Conservation (phyloP, 1,284 basidiomycete species). For the Ustilago xerochloae region DNA sequence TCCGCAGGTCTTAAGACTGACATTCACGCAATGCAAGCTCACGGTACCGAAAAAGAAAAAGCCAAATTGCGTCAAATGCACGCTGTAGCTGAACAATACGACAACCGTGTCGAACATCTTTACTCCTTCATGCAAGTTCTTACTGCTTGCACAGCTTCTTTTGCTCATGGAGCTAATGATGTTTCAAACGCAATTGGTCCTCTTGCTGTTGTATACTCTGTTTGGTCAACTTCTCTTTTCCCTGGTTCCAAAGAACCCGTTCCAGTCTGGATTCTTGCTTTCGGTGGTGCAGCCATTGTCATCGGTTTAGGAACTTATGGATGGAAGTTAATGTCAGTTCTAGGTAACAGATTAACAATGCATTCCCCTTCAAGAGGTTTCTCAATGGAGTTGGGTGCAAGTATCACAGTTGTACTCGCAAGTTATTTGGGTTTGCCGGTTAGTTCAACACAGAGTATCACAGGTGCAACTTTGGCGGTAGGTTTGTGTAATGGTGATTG, state of each 20-base stretch:
- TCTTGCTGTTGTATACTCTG: slow-evolving; percentile 40
- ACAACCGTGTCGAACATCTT: slow-evolving; percentile 50
- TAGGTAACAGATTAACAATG: slow-evolving; percentile 52
- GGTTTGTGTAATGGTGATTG: slow-evolving; percentile 35
- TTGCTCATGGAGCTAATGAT: slow-evolving; percentile 56
- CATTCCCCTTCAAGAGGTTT: slow-evolving; percentile 51
- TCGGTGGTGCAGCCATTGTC: slow-evolving; percentile 35
- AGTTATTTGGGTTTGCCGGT: slow-evolving; percentile 37
- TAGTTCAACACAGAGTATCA: slow-evolving; percentile 44
- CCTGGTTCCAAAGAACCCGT: slow-evolving; percentile 18
- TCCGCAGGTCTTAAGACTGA: slow-evolving; percentile 41
- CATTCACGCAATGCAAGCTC: slow-evolving; percentile 44
- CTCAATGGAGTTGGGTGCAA: slow-evolving; percentile 50
- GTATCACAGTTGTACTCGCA: slow-evolving; percentile 41
- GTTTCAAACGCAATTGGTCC: slow-evolving; percentile 50
- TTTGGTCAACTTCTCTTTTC: slow-evolving; percentile 34
- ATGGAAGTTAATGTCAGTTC: slow-evolving; percentile 45
- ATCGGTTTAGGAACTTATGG: slow-evolving; percentile 49
- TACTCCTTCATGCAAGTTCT: slow-evolving; percentile 52
- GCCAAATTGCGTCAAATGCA: slow-evolving; percentile 39
- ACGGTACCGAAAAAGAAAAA: slow-evolving; percentile 26
- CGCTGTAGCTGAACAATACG: slow-evolving; percentile 42
- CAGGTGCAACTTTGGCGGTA: slow-evolving; percentile 45
- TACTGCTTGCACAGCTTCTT: slow-evolving; percentile 47
- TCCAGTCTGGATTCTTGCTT: slow-evolving; percentile 50